Conservation (phyloP, 2,329 filamentous ascomycete genomes). For the Coleophoma cylindrospora region DNA sequence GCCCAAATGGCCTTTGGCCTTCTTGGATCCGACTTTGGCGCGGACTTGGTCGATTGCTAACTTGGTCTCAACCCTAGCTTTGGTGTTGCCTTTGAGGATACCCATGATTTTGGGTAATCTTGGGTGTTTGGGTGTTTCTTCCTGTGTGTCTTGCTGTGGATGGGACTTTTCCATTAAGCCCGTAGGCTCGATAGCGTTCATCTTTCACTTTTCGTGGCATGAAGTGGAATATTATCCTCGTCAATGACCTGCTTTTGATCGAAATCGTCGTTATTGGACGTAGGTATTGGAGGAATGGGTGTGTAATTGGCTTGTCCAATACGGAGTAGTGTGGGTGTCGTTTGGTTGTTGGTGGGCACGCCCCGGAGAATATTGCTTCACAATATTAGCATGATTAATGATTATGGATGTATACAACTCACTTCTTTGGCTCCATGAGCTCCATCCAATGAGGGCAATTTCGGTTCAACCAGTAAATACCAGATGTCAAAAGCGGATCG, state of each 20-base stretch:
- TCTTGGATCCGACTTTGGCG: slow-evolving; percentile 51
- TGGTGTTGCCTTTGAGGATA: slow-evolving; percentile 22
- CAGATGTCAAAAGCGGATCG: slow-evolving; percentile 60
- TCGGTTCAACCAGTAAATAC: slow-evolving; percentile 50
- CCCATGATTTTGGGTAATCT: slow-evolving; percentile 44
- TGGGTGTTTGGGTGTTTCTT: slow-evolving; percentile 21
- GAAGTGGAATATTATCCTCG: slow-evolving; percentile 11
- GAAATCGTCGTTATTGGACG: slow-evolving; percentile 14
- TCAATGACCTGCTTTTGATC: not conserved
- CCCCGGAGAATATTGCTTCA: slow-evolving; percentile 71
- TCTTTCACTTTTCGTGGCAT: slow-evolving; percentile 2
- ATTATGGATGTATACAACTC: not conserved
- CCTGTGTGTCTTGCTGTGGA: slow-evolving; percentile 13
- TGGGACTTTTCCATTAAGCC: no score
- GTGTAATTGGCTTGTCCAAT: slow-evolving; percentile 74
- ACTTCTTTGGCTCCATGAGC: not conserved
- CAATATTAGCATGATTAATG: slow-evolving; percentile 50
- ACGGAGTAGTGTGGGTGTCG: slow-evolving; percentile 73
- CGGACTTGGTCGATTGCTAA: not conserved
- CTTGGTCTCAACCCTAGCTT: not conserved
- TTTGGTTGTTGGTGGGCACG: slow-evolving; percentile 76
- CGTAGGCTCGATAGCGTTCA: no score
- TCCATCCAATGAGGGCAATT: slow-evolving; percentile 67
- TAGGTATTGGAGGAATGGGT: slow-evolving; percentile 51
- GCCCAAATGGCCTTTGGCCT: slow-evolving; percentile 65